Percentiles rank a stretch among this genome's conserved stretches.
These are phyloP conservation scores for Microdochium bolleyi DNA, from an alignment of 2,329 filamentous ascomycete species.

Conservation along the genomic window DNA sequence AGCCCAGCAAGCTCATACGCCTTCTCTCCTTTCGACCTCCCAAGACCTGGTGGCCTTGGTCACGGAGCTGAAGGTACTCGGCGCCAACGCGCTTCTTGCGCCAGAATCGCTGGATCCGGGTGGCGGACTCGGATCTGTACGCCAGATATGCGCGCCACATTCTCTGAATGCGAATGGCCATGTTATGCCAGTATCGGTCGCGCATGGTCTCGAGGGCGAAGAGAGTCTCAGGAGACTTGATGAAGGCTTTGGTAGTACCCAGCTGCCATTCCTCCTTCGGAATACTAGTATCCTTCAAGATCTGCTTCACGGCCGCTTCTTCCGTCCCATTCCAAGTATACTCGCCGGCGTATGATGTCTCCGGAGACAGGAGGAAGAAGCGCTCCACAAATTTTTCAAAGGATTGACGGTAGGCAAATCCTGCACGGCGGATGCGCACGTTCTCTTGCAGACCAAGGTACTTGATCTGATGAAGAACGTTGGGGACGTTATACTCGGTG, in stretches of 20 bases:
- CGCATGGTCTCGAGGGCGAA: slow-evolving; percentile 97
- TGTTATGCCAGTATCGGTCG: slow-evolving; percentile 98
- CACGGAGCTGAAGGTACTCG: slow-evolving; percentile 80
- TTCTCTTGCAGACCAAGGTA: slow-evolving; percentile 99
- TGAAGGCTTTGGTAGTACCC: slow-evolving; percentile 94
- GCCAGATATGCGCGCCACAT: slow-evolving; percentile 95
- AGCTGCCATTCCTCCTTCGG: slow-evolving; percentile 94
- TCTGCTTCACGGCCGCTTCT: slow-evolving; percentile 81
- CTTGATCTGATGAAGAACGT: slow-evolving; percentile 97
- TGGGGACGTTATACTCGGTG: slow-evolving; percentile 81
- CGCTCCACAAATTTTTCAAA: slow-evolving; percentile 98
- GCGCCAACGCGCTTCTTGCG: slow-evolving; percentile 84
- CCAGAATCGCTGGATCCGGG: slow-evolving; percentile 92
- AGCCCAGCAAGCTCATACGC: slow-evolving; percentile 84
- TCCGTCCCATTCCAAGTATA: slow-evolving; percentile 92
- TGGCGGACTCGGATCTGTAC: slow-evolving; percentile 87
- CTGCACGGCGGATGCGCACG: slow-evolving; percentile 90
- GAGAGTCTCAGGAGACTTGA: slow-evolving; percentile 94
- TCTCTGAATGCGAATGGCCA: slow-evolving; percentile 94
- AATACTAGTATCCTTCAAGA: slow-evolving; percentile 93
- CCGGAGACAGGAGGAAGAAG: slow-evolving; percentile 90
- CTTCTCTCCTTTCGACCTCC: slow-evolving; percentile 83
- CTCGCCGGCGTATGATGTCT: slow-evolving; percentile 92
- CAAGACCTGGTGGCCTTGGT: slow-evolving; percentile 77
- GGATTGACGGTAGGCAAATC: slow-evolving; percentile 92